phyloP scores from a whole-genome alignment of 352 stramenopile genomes.

The Achlya hypogyna region DNA sequence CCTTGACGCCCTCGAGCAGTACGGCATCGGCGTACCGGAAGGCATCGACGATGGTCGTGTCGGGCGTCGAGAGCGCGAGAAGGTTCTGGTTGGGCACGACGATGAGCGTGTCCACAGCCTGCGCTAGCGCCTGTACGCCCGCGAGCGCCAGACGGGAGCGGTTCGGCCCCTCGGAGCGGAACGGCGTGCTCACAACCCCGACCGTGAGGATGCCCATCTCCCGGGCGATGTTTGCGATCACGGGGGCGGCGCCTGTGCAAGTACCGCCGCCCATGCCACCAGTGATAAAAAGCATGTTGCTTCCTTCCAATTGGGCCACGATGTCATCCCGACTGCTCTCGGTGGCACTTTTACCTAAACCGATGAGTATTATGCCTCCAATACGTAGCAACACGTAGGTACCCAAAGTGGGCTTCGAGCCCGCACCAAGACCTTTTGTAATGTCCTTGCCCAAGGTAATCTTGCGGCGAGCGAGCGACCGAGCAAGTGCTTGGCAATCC shows the following conservation, averaged over 20 bases:
- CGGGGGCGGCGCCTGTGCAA: constrained; percentile 85
- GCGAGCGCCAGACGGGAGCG: constrained; percentile 89
- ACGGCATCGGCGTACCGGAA: constrained; percentile 92
- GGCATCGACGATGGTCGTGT: constrained; percentile 89
- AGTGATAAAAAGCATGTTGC: constrained; percentile 96
- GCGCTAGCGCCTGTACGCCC: constrained; percentile 86
- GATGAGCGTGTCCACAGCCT: constrained; percentile 94
- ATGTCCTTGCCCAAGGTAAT: constrained; percentile 79
- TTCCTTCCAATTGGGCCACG: constrained; percentile 76
- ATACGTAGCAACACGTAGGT: constrained; percentile 15
- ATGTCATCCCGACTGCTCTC: constrained; percentile 87
- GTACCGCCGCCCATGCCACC: constrained; percentile 92
- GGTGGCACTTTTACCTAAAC: constrained; percentile 59
- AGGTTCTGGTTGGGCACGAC: constrained; percentile 96
- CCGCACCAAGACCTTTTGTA: constrained; percentile 71
- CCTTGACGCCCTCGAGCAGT: constrained; percentile 91
- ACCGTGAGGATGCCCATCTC: constrained; percentile 91
- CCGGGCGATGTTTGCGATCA: constrained; percentile 90
- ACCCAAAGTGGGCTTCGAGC: constrained; percentile 72
- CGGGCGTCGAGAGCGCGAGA: constrained; percentile 85
- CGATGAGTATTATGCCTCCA: constrained; percentile 12
- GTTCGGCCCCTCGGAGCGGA: constrained; percentile 92
- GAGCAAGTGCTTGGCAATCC: constrained; percentile 85
- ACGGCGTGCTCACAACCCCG: constrained; percentile 93
- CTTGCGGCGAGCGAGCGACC: constrained; percentile 68